Base-by-base conservation (phyloP, 1,139 yeast genomes). In the Kodamaea suecica region DNA sequence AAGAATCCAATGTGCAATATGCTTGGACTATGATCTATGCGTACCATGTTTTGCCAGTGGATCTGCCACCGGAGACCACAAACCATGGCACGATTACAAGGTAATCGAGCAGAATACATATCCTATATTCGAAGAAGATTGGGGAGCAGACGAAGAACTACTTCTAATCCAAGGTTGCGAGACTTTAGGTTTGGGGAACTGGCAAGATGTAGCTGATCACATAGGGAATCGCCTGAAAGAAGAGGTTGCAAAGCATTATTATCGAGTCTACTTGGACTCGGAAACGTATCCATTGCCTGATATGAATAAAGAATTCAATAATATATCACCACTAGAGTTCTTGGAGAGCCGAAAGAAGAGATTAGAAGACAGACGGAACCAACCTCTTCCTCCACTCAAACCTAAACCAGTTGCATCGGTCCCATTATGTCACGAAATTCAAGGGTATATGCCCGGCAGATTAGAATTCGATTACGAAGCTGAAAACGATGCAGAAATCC, bases 81-180 rank as follows among this genome's bases (percentile, higher is more conserved):
- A 87, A 59, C 97, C 98, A 17, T 86, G 81, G 76, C 99, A 92
- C 57, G 95, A 86, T 55, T 92, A 92, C 59, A 76, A 80, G 52
- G 85, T 92, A 17, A 83, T 92, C 28, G 98, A 92, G 58, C 96
- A 94, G 49, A 92, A 90, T 53, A 85, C 95, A 4, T 92, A 87
- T 53, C 98, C 99, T 0, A 85, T 94, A 15, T 83, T 92, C 48
- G 85, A 80, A 36, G 76, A 75, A 38, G 92, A 84, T 33, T 92
- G 99, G 99, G 98, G 98, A 21, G 98, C 98, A 0, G 98, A 92
- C 59, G 99, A 92, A 58, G 99, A 92, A 57, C 57, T 90, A 41
- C 66, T 87, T 32, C 67, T 92, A 41, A 76, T 94, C 14, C 95
- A 88, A 57, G 98, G 97, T 5, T 83, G 95, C 35, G 96, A 90